phyloP scores from a whole-genome alignment of 352 stramenopile species.

The Phytophthora europaea region DNA sequence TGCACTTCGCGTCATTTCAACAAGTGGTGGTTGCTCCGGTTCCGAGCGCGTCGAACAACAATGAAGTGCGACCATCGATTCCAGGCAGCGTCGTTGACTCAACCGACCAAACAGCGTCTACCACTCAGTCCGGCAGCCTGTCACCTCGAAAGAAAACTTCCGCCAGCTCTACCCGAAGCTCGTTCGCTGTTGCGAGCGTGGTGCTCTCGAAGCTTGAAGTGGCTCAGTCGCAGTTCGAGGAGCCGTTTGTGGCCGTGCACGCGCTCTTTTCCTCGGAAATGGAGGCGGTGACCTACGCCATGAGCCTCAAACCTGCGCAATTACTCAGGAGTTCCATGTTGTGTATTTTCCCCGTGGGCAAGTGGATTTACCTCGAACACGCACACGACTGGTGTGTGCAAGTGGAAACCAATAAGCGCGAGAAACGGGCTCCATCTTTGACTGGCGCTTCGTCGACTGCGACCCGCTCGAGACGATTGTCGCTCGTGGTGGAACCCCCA shows the following conservation, averaged over 20 bases:
- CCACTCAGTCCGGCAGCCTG: constrained; percentile 12
- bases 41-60: not conserved
- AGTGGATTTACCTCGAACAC: constrained; percentile 67
- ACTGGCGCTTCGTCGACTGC: not conserved
- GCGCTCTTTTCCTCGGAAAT: constrained; percentile 54
- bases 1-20: constrained; percentile 54
- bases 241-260: constrained; percentile 67
- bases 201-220: constrained; percentile 63
- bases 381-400: constrained; percentile 77
- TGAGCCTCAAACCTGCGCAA: constrained; percentile 41
- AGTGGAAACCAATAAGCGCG: constrained; percentile 56
- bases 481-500: not conserved
- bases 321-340: constrained; percentile 63
- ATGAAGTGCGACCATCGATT: not conserved
- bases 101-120: not conserved
- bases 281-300: constrained; percentile 57
- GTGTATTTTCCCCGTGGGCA: constrained; percentile 58
- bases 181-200: constrained; percentile 67
- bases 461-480: constrained; percentile 6
- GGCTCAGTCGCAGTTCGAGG: constrained; percentile 47
- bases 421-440: constrained; percentile 40
- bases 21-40: constrained; percentile 25
- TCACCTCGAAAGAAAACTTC: constrained; percentile 15
- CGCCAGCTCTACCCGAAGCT: not conserved
- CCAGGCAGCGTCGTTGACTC: constrained; percentile 7